Evolutionary conservation across 345 rosid genomes (phyloP).

Genomic region (Eucalyptus guilfoylei): DNA sequence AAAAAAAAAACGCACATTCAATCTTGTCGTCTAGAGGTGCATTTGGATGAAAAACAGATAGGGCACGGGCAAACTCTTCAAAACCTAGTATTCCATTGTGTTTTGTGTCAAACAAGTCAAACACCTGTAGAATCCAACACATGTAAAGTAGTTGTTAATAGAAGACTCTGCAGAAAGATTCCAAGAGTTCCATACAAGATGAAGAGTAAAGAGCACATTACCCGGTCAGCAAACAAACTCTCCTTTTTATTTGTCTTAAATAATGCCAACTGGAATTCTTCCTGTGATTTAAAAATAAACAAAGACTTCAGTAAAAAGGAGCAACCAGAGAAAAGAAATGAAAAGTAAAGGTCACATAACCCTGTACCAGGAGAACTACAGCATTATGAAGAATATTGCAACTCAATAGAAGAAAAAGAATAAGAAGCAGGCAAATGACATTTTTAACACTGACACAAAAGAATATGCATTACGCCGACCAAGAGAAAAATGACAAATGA

Average conservation of each 20-base stretch:
- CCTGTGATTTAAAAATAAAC: slow-evolving; percentile 25
- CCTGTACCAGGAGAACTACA: background rate
- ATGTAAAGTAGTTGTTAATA: background rate
- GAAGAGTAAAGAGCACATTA: slow-evolving; percentile 7
- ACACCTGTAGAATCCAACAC: slow-evolving; percentile 43
- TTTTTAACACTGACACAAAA: background rate
- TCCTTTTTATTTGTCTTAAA: slow-evolving; percentile 97
- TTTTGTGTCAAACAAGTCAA: slow-evolving; percentile 92
- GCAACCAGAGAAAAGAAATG: background rate
- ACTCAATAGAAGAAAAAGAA: background rate
- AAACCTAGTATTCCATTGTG: slow-evolving; percentile 97
- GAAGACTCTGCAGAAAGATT: background rate
- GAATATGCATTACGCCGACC: background rate
- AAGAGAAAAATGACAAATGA: background rate
- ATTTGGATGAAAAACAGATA: slow-evolving; percentile 96
- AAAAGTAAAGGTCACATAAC: background rate
- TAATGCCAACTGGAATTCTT: slow-evolving; percentile 94
- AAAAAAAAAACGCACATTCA: slow-evolving; percentile 34
- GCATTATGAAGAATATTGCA: background rate
- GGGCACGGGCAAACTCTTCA: slow-evolving; percentile 98
- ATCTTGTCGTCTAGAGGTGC: slow-evolving; percentile 95
- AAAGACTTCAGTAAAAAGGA: background rate
- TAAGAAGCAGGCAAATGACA: background rate
- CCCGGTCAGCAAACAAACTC: slow-evolving; percentile 98
- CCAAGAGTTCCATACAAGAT: background rate